Evolutionary conservation across 345 rosid genomes (phyloP).

Genomic region (Populus euphratica): DNA sequence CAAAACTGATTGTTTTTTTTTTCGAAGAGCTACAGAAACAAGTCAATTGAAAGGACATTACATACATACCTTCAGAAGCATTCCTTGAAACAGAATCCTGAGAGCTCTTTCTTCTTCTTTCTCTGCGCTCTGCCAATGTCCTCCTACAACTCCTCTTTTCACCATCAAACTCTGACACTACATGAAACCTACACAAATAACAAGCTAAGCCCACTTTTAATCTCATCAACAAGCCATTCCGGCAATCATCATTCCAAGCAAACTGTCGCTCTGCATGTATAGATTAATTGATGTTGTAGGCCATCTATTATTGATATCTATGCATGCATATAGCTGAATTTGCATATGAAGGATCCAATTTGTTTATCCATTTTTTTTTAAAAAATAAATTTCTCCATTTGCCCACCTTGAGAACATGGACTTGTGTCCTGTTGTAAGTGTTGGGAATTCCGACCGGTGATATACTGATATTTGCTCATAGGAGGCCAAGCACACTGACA

Average conservation of each 20-base stretch:
- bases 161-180: slow-evolving; percentile 56
- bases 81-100: slow-evolving; percentile 36
- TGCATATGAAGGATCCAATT: slow-evolving; percentile 32
- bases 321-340: slow-evolving; percentile 28
- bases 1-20: too few relatives aligned
- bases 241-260: neutral
- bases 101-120: slow-evolving; percentile 56
- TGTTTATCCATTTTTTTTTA: slow-evolving; percentile 38
- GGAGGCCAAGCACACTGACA: too few relatives aligned
- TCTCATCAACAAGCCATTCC: neutral
- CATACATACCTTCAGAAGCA: slow-evolving; percentile 37
- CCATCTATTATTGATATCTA: slow-evolving; percentile 14
- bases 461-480: too few relatives aligned
- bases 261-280: slow-evolving; percentile 13
- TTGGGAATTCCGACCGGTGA: too few relatives aligned
- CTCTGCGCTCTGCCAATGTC: slow-evolving; percentile 63
- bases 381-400: neutral
- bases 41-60: neutral
- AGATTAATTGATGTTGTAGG: slow-evolving; percentile 15
- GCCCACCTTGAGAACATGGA: neutral
- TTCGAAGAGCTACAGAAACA: neutral
- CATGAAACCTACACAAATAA: slow-evolving; percentile 44
- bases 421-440: neutral
- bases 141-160: slow-evolving; percentile 63
- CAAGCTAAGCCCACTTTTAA: neutral